Evolutionary conservation across 1,284 basidiomycete species (phyloP).

Genomic region (Cutaneotrichosporon dermatis): DNA sequence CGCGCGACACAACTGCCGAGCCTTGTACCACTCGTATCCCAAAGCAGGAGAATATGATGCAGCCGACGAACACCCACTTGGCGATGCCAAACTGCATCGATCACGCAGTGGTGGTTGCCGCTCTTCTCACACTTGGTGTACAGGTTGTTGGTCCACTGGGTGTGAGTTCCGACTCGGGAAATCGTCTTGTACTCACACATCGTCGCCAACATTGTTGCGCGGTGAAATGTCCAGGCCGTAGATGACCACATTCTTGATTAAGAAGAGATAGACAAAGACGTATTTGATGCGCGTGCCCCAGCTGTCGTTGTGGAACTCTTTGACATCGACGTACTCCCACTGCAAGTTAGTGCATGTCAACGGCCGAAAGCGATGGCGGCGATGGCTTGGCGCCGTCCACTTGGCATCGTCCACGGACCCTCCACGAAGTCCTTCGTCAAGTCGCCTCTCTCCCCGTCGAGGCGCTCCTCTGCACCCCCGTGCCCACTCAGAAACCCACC

Average conservation of each 20-base stretch:
- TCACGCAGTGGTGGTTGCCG: slow-evolving; percentile 72
- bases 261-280: slow-evolving; percentile 80
- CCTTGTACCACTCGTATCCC: slow-evolving; percentile 86
- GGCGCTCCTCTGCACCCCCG: neutral
- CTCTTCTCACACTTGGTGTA: slow-evolving; percentile 55
- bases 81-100: slow-evolving; percentile 82
- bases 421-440: neutral
- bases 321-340: slow-evolving; percentile 92
- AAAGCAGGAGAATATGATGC: slow-evolving; percentile 95
- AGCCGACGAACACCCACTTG: slow-evolving; percentile 95
- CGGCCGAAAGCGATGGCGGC: slow-evolving; percentile 4
- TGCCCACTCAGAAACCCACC: slow-evolving; percentile 52
- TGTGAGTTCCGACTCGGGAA: neutral
- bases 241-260: slow-evolving; percentile 92
- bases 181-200: slow-evolving; percentile 40
- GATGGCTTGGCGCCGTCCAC: neutral
- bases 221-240: slow-evolving; percentile 95
- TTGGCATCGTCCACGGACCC: neutral
- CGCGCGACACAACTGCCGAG: slow-evolving; percentile 91
- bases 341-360: slow-evolving; percentile 39
- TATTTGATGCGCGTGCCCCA: slow-evolving; percentile 87
- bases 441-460: neutral
- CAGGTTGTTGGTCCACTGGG: slow-evolving; percentile 11
- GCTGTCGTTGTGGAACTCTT: slow-evolving; percentile 84
- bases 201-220: slow-evolving; percentile 91